phyloP scores from a whole-genome alignment of 129 eudicot genomes.

The Flaveria brownii region DNA sequence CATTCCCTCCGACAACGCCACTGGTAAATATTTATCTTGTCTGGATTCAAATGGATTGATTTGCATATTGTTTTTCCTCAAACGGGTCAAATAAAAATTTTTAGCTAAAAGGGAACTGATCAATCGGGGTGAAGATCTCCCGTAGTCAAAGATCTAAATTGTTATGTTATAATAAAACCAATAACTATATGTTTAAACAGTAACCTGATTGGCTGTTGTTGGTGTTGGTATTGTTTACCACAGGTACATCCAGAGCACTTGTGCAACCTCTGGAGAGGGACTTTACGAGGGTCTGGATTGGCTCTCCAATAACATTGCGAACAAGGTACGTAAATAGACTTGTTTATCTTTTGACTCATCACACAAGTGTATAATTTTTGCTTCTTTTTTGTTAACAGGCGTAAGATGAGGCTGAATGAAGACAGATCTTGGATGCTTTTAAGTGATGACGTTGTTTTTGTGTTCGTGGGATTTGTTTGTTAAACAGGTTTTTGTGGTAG shows the following conservation, averaged over 20 bases:
- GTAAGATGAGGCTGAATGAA: slow-evolving; percentile 23
- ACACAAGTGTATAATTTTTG: neutral
- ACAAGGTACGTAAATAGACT: slow-evolving; percentile 28
- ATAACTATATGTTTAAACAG: neutral
- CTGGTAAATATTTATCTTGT: slow-evolving; percentile 52
- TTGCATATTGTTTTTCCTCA: neutral
- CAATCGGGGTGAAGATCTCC: neutral
- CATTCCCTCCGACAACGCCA: slow-evolving; percentile 99
- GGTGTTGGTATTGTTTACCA: neutral
- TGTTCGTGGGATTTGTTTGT: slow-evolving; percentile 27
- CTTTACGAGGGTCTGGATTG: slow-evolving; percentile 50
- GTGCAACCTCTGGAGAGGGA: slow-evolving; percentile 49
- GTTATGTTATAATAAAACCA: neutral
- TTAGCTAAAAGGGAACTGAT: neutral
- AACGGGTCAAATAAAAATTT: neutral
- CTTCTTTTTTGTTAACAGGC: slow-evolving; percentile 20
- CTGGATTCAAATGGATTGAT: neutral
- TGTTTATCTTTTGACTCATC: neutral
- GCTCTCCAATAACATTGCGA: slow-evolving; percentile 50
- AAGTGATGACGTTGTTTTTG: neutral
- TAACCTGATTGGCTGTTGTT: neutral
- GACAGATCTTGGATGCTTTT: slow-evolving; percentile 25
- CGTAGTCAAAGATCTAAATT: neutral
- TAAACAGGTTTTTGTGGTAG: slow-evolving; percentile 32
- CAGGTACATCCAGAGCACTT: slow-evolving; percentile 51